A percentile compares a stretch with the other conserved stretches of the same genome.
These are phyloP conservation scores for Paulinella micropora DNA, from an alignment of 78 protist species.

Conservation along the genomic window DNA sequence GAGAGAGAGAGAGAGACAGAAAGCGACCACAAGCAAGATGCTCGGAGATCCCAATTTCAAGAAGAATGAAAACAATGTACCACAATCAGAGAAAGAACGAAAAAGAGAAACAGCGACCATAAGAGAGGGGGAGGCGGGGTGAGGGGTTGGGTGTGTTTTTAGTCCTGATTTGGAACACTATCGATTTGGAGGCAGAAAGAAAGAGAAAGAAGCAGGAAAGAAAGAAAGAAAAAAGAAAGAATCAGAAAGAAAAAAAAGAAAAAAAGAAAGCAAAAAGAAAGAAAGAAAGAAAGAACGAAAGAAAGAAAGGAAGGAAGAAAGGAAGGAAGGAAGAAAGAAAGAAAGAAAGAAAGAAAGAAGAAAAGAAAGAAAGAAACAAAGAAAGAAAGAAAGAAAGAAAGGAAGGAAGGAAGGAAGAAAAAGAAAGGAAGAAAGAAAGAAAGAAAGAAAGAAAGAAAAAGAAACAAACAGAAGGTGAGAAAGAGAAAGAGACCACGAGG, in stretches of 20 bases:
- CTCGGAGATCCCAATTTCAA: no score
- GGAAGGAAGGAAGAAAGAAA: neutral
- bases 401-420: neutral
- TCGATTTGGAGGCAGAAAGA: neutral
- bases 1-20: neutral
- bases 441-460: neutral
- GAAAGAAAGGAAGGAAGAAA: neutral
- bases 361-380: neutral
- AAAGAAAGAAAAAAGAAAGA: neutral
- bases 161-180: no score
- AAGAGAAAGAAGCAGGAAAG: neutral
- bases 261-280: neutral
- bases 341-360: neutral
- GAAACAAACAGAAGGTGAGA: neutral
- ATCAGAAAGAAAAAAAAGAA: neutral
- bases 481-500: neutral
- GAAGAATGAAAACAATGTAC: no score
- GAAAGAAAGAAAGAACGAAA: neutral
- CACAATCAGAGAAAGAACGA: no score
- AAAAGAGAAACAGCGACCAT: no score
- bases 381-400: neutral
- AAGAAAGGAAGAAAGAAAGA: neutral
- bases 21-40: no score
- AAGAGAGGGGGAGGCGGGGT: no score
- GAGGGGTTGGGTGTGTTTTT: no score